These are phyloP conservation scores for Oropetium thomaeum DNA, from an alignment of 176 grass and related monocot genomes.

Conservation along the genomic window DNA sequence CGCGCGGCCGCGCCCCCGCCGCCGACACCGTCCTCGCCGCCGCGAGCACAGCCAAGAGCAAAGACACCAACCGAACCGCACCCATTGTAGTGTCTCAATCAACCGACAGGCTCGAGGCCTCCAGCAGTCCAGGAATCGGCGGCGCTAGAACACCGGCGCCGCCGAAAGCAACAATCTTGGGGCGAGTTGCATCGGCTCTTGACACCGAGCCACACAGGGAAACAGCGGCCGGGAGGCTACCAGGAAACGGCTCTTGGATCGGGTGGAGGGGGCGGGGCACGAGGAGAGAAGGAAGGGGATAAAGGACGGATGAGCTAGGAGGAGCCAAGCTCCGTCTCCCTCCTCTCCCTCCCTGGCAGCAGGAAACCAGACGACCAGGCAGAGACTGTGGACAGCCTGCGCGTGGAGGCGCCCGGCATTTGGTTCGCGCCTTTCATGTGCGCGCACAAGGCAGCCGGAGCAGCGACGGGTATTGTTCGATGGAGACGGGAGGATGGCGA, in stretches of 20 bases:
- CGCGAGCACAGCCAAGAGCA: slow-evolving; percentile 13
- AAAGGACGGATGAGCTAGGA: background rate
- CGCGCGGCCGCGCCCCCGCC: slow-evolving; percentile 30
- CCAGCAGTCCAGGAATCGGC: background rate
- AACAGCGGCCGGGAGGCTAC: background rate
- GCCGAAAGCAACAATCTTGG: background rate
- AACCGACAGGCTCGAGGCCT: background rate
- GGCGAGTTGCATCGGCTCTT: background rate
- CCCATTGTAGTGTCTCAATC: slow-evolving; percentile 21
- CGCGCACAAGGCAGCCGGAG: background rate
- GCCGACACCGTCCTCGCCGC: background rate
- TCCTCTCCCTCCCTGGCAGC: background rate
- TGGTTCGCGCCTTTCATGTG: background rate
- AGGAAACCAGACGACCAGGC: background rate
- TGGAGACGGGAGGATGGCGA: background rate
- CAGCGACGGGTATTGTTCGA: background rate
- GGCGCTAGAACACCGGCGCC: slow-evolving; percentile 8
- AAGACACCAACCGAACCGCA: background rate
- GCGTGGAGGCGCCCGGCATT: background rate
- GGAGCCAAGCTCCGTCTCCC: background rate
- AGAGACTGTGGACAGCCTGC: background rate
- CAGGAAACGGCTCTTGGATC: background rate
- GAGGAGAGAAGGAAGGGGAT: slow-evolving; percentile 2
- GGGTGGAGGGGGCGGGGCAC: too few relatives aligned
- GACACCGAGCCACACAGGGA: background rate